A percentile compares a stretch with the other conserved stretches of the same genome.
These are phyloP conservation scores for Setaria viridis DNA, from an alignment of 202 grass and related monocot genomes.

Conservation along the genomic window DNA sequence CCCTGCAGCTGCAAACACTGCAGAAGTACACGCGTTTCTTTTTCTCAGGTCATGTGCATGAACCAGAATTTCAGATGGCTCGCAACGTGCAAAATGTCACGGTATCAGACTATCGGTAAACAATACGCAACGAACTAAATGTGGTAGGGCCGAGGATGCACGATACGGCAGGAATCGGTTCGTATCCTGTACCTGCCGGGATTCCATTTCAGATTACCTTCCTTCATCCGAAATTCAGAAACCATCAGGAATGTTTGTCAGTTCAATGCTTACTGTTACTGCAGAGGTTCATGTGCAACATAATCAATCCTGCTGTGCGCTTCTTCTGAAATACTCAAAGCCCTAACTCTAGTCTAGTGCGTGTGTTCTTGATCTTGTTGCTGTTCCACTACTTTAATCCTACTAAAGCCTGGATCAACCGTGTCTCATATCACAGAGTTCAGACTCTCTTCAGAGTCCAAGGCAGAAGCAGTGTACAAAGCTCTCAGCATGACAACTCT, in stretches of 20 bases:
- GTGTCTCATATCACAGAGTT: not conserved
- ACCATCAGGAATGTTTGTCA: not conserved
- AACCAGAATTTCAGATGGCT: not conserved
- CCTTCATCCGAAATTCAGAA: not conserved
- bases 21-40: not conserved
- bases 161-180: not conserved
- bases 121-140: not conserved
- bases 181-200: not conserved
- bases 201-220: not conserved
- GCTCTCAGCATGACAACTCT: slow-evolving; percentile 39
- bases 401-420: not conserved
- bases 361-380: not conserved
- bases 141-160: not conserved
- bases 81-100: not conserved
- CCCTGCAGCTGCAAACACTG: not conserved
- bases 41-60: not conserved
- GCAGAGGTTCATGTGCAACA: not conserved
- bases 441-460: not conserved
- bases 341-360: not conserved
- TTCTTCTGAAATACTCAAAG: not conserved
- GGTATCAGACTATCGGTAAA: not conserved
- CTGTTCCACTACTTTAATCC: not conserved
- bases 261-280: not conserved
- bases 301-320: not conserved
- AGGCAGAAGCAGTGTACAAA: not conserved